Percentiles rank a stretch among this genome's conserved stretches.
phyloP scores from a whole-genome alignment of 1,139 yeast genomes.

The Eremothecium cymbalariae region DNA sequence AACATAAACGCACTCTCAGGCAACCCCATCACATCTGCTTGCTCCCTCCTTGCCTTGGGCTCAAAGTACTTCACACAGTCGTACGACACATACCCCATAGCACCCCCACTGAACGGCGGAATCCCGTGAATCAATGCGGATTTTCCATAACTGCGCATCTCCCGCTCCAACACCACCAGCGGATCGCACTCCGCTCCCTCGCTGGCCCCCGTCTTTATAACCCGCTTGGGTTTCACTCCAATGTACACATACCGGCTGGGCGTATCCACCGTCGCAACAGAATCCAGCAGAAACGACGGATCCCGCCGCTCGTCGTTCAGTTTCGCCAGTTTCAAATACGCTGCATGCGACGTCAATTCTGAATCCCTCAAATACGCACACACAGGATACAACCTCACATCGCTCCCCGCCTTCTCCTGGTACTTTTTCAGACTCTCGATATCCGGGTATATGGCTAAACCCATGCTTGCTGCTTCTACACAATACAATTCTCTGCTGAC shows the following conservation, averaged over 20 bases:
- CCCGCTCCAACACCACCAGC: conserved; percentile 60
- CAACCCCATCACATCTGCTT: conserved; percentile 69
- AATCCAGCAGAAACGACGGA: conserved; percentile 77
- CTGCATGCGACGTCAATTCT: conserved; percentile 79
- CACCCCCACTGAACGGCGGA: conserved; percentile 89
- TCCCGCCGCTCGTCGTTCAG: conserved; percentile 52
- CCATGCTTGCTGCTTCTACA: too few relatives aligned
- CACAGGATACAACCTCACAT: conserved; percentile 59
- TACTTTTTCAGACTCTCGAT: too few relatives aligned
- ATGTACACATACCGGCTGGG: conserved; percentile 86
- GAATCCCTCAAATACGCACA: conserved; percentile 67
- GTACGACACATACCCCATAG: conserved; percentile 88
- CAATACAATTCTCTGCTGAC: too few relatives aligned
- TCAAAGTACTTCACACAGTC: conserved; percentile 96
- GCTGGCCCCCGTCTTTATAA: conserved; percentile 70
- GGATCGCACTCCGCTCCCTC: conserved; percentile 68
- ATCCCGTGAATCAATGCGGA: conserved; percentile 66
- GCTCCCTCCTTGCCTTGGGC: conserved; percentile 67
- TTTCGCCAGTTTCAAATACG: conserved; percentile 73
- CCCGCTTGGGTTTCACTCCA: conserved; percentile 75
- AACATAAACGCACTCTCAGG: conserved; percentile 93
- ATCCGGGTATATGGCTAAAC: too few relatives aligned
- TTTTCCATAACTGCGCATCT: conserved; percentile 54
- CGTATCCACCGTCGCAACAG: conserved; percentile 82
- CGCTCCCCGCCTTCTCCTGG: too few relatives aligned